Evolutionary conservation across 805 yeast genomes (phyloP), one percentile per base, ranked within the genome.

Genomic region (Sporopachydermia quercuum): DNA sequence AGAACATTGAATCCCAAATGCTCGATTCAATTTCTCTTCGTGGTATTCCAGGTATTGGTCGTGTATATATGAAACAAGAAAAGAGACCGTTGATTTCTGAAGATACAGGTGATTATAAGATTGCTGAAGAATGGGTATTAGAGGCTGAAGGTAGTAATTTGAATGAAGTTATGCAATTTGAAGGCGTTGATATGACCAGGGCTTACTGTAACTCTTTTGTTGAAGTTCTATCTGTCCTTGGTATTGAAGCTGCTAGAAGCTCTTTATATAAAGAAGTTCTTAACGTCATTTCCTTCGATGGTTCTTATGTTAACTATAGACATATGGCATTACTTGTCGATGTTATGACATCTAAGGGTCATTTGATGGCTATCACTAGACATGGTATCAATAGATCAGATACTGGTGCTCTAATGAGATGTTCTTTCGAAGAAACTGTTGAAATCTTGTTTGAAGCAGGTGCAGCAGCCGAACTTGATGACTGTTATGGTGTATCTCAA

Each of bases 311-410:
- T 45, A 91, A 91, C 63, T 91, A 91, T 65, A 79, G 99, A 65
- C 99, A 91, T 55, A 80, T 91, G 91, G 96, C 99, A 3, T 67
- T 91, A 52, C 70, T 91, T 52, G 97, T 91, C 43, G 99, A 91
- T 66, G 93, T 87, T 33, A 91, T 91, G 99, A 91, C 99, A 2
- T 83, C 94, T 34, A 79, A 95, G 56, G 99, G 99, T 54, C 95
- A 89, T 56, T 70, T 91, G 61, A 89, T 93, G 83, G 97, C 99
- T 34, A 87, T 91, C 53, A 89, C 97, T 36, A 93, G 99, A 73
- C 98, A 91, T 57, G 99, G 99, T 73, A 89, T 91, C 63, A 91
- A 91, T 63, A 79, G 99, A 65, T 82, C 94, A 33, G 96, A 91
- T 49, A 91, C 99, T 19, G 99, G 99, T 63, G 98, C 98, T 2